These are phyloP conservation scores for Penicillium parvum DNA, from an alignment of 495 filamentous ascomycete genomes.

Conservation along the genomic window DNA sequence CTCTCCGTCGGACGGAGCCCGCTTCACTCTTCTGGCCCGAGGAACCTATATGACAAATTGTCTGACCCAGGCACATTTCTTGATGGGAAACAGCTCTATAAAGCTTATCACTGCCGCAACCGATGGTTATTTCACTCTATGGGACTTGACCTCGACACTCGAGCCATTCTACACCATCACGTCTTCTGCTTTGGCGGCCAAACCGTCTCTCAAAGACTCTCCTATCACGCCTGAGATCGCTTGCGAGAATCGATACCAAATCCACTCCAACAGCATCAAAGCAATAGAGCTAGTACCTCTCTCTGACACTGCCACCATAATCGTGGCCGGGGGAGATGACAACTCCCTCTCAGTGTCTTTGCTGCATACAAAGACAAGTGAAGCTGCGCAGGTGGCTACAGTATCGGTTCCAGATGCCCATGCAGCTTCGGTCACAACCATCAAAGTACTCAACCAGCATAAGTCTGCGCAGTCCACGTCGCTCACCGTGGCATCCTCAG, in stretches of 20 bases:
- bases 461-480: not conserved
- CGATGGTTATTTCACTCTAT: slow-evolving; percentile 57
- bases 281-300: slow-evolving; percentile 35
- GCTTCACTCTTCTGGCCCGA: slow-evolving; percentile 52
- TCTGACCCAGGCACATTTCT: slow-evolving; percentile 64
- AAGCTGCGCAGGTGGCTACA: slow-evolving; percentile 29
- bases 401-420: slow-evolving; percentile 68
- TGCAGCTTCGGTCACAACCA: slow-evolving; percentile 69
- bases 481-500: slow-evolving; percentile 53
- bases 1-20: slow-evolving; percentile 24
- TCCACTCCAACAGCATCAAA: slow-evolving; percentile 79
- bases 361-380: slow-evolving; percentile 20
- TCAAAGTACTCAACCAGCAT: slow-evolving; percentile 42
- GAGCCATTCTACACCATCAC: slow-evolving; percentile 29
- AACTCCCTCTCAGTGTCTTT: slow-evolving; percentile 64
- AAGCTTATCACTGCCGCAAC: slow-evolving; percentile 56
- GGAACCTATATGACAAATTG: slow-evolving; percentile 75
- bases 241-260: slow-evolving; percentile 36
- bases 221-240: slow-evolving; percentile 21
- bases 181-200: slow-evolving; percentile 16
- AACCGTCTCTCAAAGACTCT: slow-evolving; percentile 11
- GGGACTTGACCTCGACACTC: slow-evolving; percentile 40
- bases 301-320: slow-evolving; percentile 36
- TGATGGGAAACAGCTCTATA: slow-evolving; percentile 23
- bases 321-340: slow-evolving; percentile 81